These are phyloP conservation scores for Penicillium nordicum DNA, from an alignment of 2,329 filamentous ascomycete species.

Conservation along the genomic window DNA sequence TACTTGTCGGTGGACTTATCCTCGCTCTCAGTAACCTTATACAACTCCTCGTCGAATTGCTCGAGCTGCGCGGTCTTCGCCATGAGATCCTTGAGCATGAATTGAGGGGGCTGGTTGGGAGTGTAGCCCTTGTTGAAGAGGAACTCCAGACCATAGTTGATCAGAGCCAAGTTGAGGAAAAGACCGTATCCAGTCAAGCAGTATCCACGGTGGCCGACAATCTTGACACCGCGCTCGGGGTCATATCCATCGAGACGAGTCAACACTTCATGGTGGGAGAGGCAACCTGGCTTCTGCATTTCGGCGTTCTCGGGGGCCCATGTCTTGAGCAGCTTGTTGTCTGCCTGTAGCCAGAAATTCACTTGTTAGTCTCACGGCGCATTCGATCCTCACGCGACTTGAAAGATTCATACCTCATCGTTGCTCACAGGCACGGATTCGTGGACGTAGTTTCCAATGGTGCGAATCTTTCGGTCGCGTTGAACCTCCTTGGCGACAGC, in stretches of 20 bases:
- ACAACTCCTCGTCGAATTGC: slow-evolving; percentile 96
- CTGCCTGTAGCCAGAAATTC: slow-evolving; percentile 52
- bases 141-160: slow-evolving; percentile 94
- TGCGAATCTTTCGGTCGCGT: slow-evolving; percentile 74
- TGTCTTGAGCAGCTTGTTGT: slow-evolving; percentile 72
- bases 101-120: slow-evolving; percentile 80
- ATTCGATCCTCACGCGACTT: not conserved
- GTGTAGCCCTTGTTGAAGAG: slow-evolving; percentile 76
- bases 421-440: slow-evolving; percentile 78
- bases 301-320: slow-evolving; percentile 76
- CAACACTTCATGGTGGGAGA: slow-evolving; percentile 95
- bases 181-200: slow-evolving; percentile 87
- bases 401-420: slow-evolving; percentile 59
- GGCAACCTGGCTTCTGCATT: slow-evolving; percentile 70
- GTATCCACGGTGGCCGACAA: slow-evolving; percentile 92
- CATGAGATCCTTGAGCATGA: slow-evolving; percentile 96
- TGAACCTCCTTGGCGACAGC: slow-evolving; percentile 71
- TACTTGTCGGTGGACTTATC: slow-evolving; percentile 86
- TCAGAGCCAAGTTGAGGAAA: slow-evolving; percentile 84
- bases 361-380: not conserved
- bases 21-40: slow-evolving; percentile 85
- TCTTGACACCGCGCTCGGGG: slow-evolving; percentile 85
- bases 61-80: slow-evolving; percentile 96
- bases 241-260: slow-evolving; percentile 87
- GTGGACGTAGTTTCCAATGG: slow-evolving; percentile 89